phyloP scores from a whole-genome alignment of 768 basidiomycete species.

The Ramaria sp. region DNA sequence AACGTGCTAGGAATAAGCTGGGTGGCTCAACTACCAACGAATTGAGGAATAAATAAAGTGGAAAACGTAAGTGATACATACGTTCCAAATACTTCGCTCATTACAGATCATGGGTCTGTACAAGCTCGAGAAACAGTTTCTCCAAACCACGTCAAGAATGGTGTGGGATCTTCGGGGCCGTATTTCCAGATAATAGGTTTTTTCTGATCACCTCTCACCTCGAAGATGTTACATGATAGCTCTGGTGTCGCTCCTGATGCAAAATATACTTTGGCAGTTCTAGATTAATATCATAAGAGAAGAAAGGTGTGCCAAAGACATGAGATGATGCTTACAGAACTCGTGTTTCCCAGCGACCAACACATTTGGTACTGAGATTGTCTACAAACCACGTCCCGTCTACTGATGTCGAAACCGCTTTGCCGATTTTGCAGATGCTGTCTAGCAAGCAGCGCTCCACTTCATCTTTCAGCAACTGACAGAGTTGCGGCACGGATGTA shows the following conservation, averaged over 20 bases:
- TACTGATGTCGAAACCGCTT: constrained; percentile 35
- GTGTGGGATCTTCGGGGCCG: not conserved
- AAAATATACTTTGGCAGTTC: constrained; percentile 1
- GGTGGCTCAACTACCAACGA: too few species aligned
- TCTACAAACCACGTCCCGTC: constrained; percentile 73
- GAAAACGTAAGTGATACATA: too few species aligned
- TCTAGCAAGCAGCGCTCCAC: constrained; percentile 59
- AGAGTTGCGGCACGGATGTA: constrained; percentile 65
- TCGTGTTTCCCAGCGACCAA: constrained; percentile 74
- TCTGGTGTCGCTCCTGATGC: not conserved
- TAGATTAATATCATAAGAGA: not conserved
- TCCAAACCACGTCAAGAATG: constrained; percentile 1
- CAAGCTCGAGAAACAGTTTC: not conserved
- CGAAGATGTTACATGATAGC: not conserved
- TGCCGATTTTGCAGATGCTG: constrained; percentile 59
- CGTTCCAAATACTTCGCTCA: too few species aligned
- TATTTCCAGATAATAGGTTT: not conserved
- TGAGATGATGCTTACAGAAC: constrained; percentile 44
- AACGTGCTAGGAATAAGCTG: too few species aligned
- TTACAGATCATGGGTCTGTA: not conserved
- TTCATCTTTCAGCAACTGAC: constrained; percentile 67
- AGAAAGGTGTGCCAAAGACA: not conserved
- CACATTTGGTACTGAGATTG: constrained; percentile 43
- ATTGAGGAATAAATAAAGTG: too few species aligned
- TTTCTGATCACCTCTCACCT: not conserved